These are phyloP conservation scores for Fusarium algeriense DNA, from an alignment of 2,329 filamentous ascomycete genomes.

Conservation along the genomic window DNA sequence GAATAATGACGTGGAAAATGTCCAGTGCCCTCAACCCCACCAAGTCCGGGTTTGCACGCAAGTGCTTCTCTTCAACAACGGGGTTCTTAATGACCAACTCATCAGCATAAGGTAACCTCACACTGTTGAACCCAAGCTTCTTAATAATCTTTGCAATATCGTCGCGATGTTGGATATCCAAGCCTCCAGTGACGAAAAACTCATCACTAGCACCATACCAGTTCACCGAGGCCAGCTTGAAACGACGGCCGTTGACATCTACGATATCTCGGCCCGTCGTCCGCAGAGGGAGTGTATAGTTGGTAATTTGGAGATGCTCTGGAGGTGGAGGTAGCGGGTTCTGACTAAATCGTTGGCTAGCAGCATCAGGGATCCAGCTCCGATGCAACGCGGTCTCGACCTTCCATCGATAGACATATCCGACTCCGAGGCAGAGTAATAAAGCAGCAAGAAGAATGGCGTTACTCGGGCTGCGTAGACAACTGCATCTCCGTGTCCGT, in stretches of 20 bases:
- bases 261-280: slow-evolving; percentile 72
- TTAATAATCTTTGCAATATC: slow-evolving; percentile 71
- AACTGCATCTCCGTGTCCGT: slow-evolving; percentile 19
- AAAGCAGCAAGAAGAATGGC: slow-evolving; percentile 55
- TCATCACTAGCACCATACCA: slow-evolving; percentile 80
- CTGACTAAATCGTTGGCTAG: slow-evolving; percentile 61
- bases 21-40: slow-evolving; percentile 69
- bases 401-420: slow-evolving; percentile 59
- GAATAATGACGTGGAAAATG: slow-evolving; percentile 69
- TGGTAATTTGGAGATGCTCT: slow-evolving; percentile 57
- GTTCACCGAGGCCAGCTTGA: slow-evolving; percentile 74
- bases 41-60: slow-evolving; percentile 72
- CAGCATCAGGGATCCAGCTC: slow-evolving; percentile 64
- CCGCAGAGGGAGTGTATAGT: slow-evolving; percentile 68
- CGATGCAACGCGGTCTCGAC: slow-evolving; percentile 58
- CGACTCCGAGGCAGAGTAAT: slow-evolving; percentile 39
- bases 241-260: slow-evolving; percentile 66
- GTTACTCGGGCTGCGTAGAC: slow-evolving; percentile 32
- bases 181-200: slow-evolving; percentile 72
- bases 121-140: slow-evolving; percentile 76
- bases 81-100: slow-evolving; percentile 74
- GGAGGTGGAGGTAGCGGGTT: slow-evolving; percentile 61
- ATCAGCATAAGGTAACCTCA: slow-evolving; percentile 76
- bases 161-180: slow-evolving; percentile 72
- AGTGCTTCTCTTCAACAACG: slow-evolving; percentile 59